Evolutionary conservation across 1,284 basidiomycete genomes (phyloP).

Genomic region (Mycosarcoma maydis): DNA sequence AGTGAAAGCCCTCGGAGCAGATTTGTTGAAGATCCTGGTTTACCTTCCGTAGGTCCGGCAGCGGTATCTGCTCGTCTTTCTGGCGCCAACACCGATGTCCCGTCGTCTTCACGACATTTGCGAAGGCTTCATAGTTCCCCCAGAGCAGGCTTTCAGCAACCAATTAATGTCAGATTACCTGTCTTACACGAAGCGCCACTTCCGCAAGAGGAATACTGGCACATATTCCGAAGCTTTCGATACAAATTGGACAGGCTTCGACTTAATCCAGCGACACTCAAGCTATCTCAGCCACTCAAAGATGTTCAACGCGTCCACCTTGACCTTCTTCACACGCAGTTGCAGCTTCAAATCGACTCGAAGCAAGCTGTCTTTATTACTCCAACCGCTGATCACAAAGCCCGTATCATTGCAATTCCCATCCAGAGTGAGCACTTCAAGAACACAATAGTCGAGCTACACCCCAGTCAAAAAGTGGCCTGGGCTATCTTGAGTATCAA

Average conservation of each 20-base stretch:
- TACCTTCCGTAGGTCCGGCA: no score
- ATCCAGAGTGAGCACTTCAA: slow-evolving; percentile 7
- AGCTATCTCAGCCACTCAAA: neutral
- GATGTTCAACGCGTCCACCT: slow-evolving; percentile 2
- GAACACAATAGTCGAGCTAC: neutral
- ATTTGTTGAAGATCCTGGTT: no score
- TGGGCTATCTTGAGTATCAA: slow-evolving; percentile 10
- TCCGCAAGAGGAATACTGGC: neutral
- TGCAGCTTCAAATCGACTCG: slow-evolving; percentile 1
- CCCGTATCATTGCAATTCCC: slow-evolving; percentile 8
- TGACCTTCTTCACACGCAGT: neutral
- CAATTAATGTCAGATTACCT: neutral
- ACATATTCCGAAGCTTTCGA: neutral
- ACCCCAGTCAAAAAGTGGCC: neutral
- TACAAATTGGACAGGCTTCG: slow-evolving; percentile 3
- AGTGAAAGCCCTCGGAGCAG: no score
- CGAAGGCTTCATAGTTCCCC: no score
- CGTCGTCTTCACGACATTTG: no score
- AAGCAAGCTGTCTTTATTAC: slow-evolving; percentile 2
- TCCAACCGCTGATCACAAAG: neutral
- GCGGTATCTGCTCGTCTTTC: no score
- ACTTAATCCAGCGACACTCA: neutral
- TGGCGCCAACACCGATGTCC: no score
- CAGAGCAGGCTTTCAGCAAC: no score
- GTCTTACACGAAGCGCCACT: neutral